phyloP scores from a whole-genome alignment of 2,329 filamentous ascomycete species.

The Fusarium nodosum region DNA sequence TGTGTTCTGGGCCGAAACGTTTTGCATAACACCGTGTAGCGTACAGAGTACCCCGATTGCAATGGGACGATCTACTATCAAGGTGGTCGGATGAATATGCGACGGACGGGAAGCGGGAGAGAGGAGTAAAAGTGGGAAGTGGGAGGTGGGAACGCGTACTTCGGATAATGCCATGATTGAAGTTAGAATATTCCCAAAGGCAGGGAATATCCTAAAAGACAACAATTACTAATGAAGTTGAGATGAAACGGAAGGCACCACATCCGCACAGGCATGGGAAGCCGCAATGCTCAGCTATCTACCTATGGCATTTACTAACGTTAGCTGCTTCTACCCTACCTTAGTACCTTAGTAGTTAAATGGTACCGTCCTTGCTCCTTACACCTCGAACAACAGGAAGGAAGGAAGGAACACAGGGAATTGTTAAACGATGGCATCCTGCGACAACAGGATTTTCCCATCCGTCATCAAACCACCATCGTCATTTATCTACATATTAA shows the following conservation, averaged over 20 bases:
- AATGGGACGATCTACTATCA: slow-evolving; percentile 15
- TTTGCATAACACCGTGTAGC: neutral
- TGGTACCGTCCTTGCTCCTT: neutral
- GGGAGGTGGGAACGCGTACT: slow-evolving; percentile 10
- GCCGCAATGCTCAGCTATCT: neutral
- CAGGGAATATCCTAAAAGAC: slow-evolving; percentile 9
- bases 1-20: slow-evolving; percentile 4
- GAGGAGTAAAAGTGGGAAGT: slow-evolving; percentile 8
- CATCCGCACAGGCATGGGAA: neutral
- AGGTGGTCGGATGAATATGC: slow-evolving; percentile 14
- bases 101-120: slow-evolving; percentile 1
- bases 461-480: neutral
- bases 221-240: slow-evolving; percentile 2
- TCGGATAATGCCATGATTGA: slow-evolving; percentile 6
- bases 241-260: neutral
- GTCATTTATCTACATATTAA: neutral
- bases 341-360: neutral
- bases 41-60: neutral
- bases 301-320: neutral
- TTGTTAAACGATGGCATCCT: slow-evolving; percentile 1
- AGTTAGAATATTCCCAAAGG: slow-evolving; percentile 12
- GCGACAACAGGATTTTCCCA: neutral
- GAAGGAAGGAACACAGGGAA: neutral
- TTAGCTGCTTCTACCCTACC: neutral
- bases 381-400: slow-evolving; percentile 1